Evolutionary conservation across 78 protist genomes (phyloP).

Genomic region (Dictyostelium brefeldianum): DNA sequence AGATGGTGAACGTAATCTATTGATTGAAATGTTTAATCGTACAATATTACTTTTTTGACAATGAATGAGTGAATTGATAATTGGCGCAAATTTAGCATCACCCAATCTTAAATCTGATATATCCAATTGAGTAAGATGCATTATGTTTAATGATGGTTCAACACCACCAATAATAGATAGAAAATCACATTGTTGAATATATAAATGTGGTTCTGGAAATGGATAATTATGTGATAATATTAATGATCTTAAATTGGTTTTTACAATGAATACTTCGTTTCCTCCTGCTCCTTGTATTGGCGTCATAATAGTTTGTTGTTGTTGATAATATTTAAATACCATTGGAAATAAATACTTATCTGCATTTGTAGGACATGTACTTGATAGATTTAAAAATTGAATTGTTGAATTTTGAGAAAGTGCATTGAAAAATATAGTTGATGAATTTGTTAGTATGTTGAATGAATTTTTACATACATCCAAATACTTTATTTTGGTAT

Average conservation of each 20-base stretch:
- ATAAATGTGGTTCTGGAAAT: conserved; percentile 12
- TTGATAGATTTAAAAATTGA: conserved; percentile 3
- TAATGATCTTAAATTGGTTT: neutral
- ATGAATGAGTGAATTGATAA: conserved; percentile 1
- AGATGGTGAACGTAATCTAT: conserved; percentile 21
- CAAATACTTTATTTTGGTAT: neutral
- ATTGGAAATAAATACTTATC: conserved; percentile 11
- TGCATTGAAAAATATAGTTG: neutral
- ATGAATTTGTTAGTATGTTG: neutral
- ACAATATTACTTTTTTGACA: neutral
- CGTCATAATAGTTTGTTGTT: neutral
- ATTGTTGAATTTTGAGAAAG: neutral
- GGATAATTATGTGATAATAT: conserved; percentile 27
- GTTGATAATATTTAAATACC: neutral
- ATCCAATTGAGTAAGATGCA: neutral
- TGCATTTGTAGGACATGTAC: conserved; percentile 5
- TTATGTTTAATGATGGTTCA: neutral
- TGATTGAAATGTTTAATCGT: conserved; percentile 30
- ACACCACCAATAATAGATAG: neutral
- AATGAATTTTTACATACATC: conserved; percentile 29
- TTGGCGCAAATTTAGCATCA: conserved; percentile 27
- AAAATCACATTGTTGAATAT: neutral
- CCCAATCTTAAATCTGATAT: conserved; percentile 12
- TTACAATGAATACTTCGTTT: neutral
- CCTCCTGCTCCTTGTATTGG: too few relatives aligned